These are phyloP conservation scores for Madurella fahalii DNA, from an alignment of 2,329 filamentous ascomycete species.

Conservation along the genomic window DNA sequence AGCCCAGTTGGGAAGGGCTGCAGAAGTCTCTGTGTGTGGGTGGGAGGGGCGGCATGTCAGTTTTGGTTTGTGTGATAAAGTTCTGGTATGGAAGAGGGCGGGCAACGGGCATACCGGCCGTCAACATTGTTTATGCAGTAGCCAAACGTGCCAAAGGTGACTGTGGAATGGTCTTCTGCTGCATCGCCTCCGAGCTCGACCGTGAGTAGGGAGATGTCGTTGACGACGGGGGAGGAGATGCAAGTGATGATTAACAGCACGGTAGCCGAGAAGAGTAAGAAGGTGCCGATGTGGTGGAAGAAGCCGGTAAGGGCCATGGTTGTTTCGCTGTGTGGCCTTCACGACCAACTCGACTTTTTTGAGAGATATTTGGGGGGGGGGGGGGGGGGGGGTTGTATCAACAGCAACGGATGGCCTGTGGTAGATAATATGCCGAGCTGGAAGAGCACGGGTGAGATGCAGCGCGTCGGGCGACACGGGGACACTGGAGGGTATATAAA, in stretches of 20 bases:
- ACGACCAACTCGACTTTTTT: neutral
- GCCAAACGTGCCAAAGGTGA: constrained; percentile 52
- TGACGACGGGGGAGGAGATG: constrained; percentile 56
- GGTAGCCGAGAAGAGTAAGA: constrained; percentile 52
- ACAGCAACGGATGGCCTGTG: neutral
- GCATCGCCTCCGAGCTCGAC: constrained; percentile 43
- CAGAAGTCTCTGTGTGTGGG: constrained; percentile 41
- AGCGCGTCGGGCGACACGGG: neutral
- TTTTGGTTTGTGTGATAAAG: neutral
- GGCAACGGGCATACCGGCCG: constrained; percentile 14
- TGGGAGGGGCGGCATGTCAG: neutral
- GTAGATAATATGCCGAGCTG: neutral
- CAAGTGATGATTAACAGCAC: constrained; percentile 55
- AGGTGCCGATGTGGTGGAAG: constrained; percentile 55
- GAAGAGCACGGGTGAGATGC: neutral
- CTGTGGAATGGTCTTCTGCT: constrained; percentile 7
- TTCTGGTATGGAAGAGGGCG: neutral
- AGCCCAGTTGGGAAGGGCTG: constrained; percentile 48
- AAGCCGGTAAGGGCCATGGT: constrained; percentile 47
- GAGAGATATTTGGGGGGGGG: too few species aligned
- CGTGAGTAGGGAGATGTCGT: constrained; percentile 50
- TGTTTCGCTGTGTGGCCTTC: neutral
- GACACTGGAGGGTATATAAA: neutral
- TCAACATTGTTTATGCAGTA: constrained; percentile 42
- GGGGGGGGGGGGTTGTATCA: neutral